These are phyloP conservation scores for Debaryomyces sp. DNA, from an alignment of 1,139 yeast species.

Conservation along the genomic window DNA sequence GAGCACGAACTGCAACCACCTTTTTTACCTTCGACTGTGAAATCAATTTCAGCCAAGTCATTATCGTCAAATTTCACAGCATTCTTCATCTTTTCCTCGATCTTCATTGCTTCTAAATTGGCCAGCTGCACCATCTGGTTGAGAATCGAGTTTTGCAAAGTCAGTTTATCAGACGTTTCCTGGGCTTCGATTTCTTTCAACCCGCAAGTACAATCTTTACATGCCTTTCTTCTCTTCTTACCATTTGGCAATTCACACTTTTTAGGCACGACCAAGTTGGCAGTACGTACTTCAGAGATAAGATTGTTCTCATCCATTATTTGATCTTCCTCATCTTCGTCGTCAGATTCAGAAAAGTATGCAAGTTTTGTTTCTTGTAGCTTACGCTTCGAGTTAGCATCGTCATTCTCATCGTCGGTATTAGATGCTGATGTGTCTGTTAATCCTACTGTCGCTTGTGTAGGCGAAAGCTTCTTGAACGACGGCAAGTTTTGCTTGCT, in stretches of 20 bases:
- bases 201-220: conserved; percentile 98
- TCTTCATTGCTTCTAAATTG: conserved; percentile 53
- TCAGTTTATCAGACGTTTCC: conserved; percentile 52
- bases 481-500: conserved; percentile 22
- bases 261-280: conserved; percentile 47
- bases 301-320: conserved; percentile 48
- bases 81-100: conserved; percentile 50
- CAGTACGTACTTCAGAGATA: conserved; percentile 30
- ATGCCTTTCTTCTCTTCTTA: conserved; percentile 76
- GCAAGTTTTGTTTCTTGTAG: conserved; percentile 50
- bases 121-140: conserved; percentile 56
- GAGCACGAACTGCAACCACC: conserved; percentile 99
- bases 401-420: conserved; percentile 40
- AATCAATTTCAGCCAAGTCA: conserved; percentile 86
- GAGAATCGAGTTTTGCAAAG: conserved; percentile 47
- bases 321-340: conserved; percentile 40
- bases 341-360: conserved; percentile 53
- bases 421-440: conserved; percentile 48
- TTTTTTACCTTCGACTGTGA: conserved; percentile 89
- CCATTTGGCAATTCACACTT: conserved; percentile 57
- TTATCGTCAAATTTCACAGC: conserved; percentile 62
- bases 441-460: conserved; percentile 27
- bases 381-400: conserved; percentile 45
- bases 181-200: conserved; percentile 76
- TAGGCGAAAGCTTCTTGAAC: conserved; percentile 28